Percentiles rank a stretch among this genome's conserved stretches.
phyloP scores from a whole-genome alignment of 768 basidiomycete species.

The Coprinopsis cinerea region DNA sequence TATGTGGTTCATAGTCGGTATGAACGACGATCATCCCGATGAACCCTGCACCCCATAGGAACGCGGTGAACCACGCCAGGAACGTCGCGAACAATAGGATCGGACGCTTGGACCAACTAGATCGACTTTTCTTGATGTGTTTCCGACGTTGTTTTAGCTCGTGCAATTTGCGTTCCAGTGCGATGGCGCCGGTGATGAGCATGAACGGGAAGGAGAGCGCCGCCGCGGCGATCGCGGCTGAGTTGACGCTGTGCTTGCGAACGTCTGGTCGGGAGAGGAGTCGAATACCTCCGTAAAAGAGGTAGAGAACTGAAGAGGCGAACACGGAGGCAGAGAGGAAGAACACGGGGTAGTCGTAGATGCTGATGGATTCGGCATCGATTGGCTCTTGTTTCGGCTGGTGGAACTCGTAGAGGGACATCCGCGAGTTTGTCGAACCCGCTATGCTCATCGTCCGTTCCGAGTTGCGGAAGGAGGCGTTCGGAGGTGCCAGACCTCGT shows the following conservation, averaged over 20 bases:
- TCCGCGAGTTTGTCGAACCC: not conserved
- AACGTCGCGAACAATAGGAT: not conserved
- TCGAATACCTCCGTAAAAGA: not conserved
- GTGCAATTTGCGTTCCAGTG: not conserved
- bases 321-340: not conserved
- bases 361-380: not conserved
- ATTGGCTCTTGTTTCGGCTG: not conserved
- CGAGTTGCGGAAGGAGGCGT: not conserved
- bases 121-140: not conserved
- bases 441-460: not conserved
- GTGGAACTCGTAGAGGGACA: conserved; percentile 1
- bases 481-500: too few relatives aligned
- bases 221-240: not conserved
- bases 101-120: not conserved
- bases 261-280: not conserved
- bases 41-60: not conserved
- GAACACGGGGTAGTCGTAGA: not conserved
- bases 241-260: not conserved
- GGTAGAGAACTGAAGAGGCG: not conserved
- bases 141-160: not conserved
- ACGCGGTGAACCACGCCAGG: not conserved
- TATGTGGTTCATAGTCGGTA: not conserved
- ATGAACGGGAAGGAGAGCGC: not conserved
- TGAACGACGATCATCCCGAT: not conserved
- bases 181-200: not conserved